Percentiles rank a stretch among this genome's conserved stretches.
phyloP scores from a whole-genome alignment of 2,329 filamentous ascomycete genomes.

The Sporothrix pseudoabietina region DNA sequence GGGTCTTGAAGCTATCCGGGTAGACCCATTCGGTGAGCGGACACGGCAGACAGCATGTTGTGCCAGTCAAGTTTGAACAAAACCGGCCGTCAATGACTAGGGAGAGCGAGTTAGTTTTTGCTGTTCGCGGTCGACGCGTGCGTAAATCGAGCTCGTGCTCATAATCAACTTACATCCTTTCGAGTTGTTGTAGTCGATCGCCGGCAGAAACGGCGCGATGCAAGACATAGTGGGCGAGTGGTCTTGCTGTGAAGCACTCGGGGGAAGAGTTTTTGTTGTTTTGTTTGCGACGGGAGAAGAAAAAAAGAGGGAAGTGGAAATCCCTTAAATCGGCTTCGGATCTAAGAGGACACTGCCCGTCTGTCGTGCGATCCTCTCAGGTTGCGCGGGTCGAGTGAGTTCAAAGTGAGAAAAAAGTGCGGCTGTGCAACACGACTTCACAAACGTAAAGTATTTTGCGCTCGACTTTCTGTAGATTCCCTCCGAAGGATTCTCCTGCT shows the following conservation, averaged over 20 bases:
- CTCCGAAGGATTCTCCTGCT: neutral
- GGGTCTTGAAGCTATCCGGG: slow-evolving; percentile 58
- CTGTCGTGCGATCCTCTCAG: neutral
- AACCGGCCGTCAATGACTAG: slow-evolving; percentile 60
- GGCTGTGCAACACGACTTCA: neutral
- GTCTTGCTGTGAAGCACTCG: neutral
- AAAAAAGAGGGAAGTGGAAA: neutral
- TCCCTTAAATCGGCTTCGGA: neutral
- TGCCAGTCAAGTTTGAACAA: slow-evolving; percentile 52
- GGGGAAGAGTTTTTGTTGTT: neutral
- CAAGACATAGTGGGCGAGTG: slow-evolving; percentile 27
- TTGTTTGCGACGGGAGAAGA: neutral
- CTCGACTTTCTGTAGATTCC: neutral
- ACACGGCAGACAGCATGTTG: slow-evolving; percentile 85
- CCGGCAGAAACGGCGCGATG: slow-evolving; percentile 30
- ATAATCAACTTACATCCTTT: slow-evolving; percentile 32
- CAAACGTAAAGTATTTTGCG: neutral
- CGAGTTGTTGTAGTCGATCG: slow-evolving; percentile 31
- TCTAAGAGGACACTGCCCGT: neutral
- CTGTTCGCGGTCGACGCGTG: neutral
- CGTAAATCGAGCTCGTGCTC: neutral
- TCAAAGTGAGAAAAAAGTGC: neutral
- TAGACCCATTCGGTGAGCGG: slow-evolving; percentile 79
- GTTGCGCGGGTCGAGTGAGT: neutral
- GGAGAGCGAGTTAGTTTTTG: neutral